Evolutionary conservation across 306 rosid genomes (phyloP).

Genomic region (Argentina anserina): DNA sequence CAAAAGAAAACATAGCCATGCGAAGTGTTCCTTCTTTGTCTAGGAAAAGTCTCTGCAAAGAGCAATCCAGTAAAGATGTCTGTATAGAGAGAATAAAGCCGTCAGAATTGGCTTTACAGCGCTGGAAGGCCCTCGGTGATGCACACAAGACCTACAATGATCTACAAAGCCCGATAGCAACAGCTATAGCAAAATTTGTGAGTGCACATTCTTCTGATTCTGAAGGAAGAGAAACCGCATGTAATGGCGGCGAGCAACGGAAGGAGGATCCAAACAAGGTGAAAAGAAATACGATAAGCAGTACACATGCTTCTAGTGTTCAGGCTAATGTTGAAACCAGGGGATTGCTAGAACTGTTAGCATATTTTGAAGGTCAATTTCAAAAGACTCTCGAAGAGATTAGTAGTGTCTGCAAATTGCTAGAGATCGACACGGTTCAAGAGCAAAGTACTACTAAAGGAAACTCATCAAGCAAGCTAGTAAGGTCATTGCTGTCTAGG

Average conservation of each 20-base stretch:
- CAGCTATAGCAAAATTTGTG: not conserved
- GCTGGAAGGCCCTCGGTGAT: not conserved
- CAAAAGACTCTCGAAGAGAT: not conserved
- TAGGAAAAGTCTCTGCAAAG: not conserved
- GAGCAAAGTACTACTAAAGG: not conserved
- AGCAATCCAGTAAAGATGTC: not conserved
- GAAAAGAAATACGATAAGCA: too few relatives aligned
- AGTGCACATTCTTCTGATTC: not conserved
- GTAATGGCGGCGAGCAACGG: not conserved
- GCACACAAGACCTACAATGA: not conserved
- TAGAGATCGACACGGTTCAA: not conserved
- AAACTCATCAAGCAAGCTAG: not conserved
- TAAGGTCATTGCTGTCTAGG: not conserved
- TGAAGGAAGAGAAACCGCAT: not conserved
- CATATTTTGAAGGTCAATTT: not conserved
- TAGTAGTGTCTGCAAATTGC: not conserved
- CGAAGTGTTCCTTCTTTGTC: not conserved
- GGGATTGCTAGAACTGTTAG: not conserved
- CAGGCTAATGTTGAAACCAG: not conserved
- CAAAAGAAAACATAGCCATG: not conserved
- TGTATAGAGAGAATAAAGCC: not conserved
- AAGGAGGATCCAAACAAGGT: not conserved
- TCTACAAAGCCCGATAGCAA: not conserved
- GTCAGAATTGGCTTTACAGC: not conserved
- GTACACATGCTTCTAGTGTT: not conserved